These are phyloP conservation scores for Citrus cavaleriei DNA, from an alignment of 345 rosid genomes.

Conservation along the genomic window DNA sequence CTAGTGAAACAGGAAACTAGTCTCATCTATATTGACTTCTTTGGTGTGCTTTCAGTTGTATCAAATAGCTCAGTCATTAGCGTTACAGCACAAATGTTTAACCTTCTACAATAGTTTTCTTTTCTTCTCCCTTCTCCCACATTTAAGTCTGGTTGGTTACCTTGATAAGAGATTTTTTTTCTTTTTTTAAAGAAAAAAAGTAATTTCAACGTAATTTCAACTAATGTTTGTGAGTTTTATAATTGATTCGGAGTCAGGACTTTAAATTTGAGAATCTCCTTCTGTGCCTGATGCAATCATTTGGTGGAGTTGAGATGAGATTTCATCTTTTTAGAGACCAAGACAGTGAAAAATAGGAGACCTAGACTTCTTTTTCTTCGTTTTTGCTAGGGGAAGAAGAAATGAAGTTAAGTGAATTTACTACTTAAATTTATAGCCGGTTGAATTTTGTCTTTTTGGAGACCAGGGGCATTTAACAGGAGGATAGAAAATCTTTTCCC, in stretches of 20 bases:
- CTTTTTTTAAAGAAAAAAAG: background rate
- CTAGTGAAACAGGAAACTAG: background rate
- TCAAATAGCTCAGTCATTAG: background rate
- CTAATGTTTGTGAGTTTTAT: background rate
- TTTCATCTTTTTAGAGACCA: background rate
- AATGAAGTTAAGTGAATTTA: background rate
- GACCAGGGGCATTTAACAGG: background rate
- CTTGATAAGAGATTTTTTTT: background rate
- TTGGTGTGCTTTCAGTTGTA: background rate
- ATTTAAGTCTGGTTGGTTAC: background rate
- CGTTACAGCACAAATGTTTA: background rate
- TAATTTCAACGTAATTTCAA: background rate
- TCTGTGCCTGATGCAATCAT: background rate
- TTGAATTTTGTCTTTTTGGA: slow-evolving; percentile 2
- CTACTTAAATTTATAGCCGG: background rate
- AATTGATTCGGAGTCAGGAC: background rate
- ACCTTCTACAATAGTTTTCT: background rate
- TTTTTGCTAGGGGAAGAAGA: background rate
- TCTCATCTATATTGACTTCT: background rate
- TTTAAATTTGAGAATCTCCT: background rate
- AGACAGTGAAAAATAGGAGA: background rate
- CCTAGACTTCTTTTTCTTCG: background rate
- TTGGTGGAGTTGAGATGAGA: background rate
- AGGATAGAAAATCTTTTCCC: background rate
- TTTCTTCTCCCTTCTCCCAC: background rate